Base-by-base conservation (phyloP, 2,329 filamentous ascomycete species). In the Harringtonia aguacate region DNA sequence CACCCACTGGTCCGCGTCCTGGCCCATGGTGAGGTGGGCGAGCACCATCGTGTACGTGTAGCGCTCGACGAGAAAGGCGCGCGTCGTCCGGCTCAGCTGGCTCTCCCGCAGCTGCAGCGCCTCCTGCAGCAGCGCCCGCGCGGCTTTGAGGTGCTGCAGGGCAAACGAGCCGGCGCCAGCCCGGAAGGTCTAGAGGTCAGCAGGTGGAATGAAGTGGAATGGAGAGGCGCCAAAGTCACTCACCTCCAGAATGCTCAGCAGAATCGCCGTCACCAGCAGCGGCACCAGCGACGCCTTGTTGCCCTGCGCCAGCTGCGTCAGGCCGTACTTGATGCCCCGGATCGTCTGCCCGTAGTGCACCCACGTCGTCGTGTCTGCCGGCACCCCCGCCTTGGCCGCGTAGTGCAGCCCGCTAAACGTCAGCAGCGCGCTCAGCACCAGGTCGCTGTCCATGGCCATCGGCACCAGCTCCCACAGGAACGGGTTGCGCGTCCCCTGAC, bases 391-490 rank as follows among this genome's bases (percentile, higher is more conserved):
- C 8, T 9, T 4, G 21, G 5, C 36, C 21, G 36, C 36, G 36
- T 38, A 38, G 36, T 38, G 36, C 6, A 38, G 6, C 8, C 36
- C 36, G 24, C 36, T 38, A 21, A 38, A 38, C 8, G 36, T 15
- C 5, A 38, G 24, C 36, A 38, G 13, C 8, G 36, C 36, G 15
- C 17, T 24, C 6, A 38, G 36, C 36, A 38, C 36, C 6, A 38
- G 21, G 24, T 38, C 22, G 21, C 36, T 38, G 24, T 21, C 38
- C 33, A 36, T 36, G 22, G 40, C 40, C 33, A 36, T 27, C 6
- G 40, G 40, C 4, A 42, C n/a, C 40, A 42, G 31, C 18, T 42
- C 40, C 31, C 33, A 30, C 5, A 42, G 40, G 18, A 42, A 42
- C 10, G 40, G 40, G 18, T 42, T 42, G 31, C 31, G 30, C 31